Conservation (phyloP, 179 eudicot species). For the Amaranthus tricolor region DNA sequence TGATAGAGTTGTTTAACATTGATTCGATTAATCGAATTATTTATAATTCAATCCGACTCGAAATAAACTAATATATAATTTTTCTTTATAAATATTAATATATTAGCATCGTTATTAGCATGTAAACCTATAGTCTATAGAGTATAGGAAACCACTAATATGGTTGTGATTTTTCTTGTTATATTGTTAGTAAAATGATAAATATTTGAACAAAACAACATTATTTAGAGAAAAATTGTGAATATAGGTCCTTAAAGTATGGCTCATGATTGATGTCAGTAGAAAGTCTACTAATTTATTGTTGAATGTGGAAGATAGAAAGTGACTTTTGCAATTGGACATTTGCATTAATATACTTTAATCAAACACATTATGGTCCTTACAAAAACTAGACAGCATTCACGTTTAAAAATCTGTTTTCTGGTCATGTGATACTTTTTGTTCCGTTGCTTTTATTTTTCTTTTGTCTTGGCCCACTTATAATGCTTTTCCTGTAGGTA, state of each 20-base stretch:
- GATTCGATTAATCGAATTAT: too few relatives aligned
- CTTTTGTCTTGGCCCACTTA: constrained; percentile 10
- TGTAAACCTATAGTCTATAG: too few relatives aligned
- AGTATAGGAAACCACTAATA: too few relatives aligned
- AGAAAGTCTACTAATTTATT: constrained; percentile 13
- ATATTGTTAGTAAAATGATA: too few relatives aligned
- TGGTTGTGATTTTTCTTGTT: too few relatives aligned
- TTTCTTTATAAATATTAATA: too few relatives aligned
- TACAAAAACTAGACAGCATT: constrained; percentile 11
- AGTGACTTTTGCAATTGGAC: constrained; percentile 23
- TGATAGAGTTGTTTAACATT: too few relatives aligned
- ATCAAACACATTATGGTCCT: constrained; percentile 25
- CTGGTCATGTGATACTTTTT: constrained; percentile 4
- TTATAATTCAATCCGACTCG: too few relatives aligned
- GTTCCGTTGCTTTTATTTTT: not conserved
- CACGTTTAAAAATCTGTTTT: constrained; percentile 9
- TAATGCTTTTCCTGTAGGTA: not conserved
- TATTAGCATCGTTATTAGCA: too few relatives aligned
- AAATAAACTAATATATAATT: too few relatives aligned
- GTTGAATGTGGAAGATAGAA: constrained; percentile 18
- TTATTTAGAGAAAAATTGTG: not conserved
- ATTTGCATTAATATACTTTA: not conserved
- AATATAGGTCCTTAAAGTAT: constrained; percentile 10
- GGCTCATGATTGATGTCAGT: constrained; percentile 18
- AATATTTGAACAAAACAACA: too few relatives aligned